Evolutionary conservation across 129 eudicot genomes (phyloP).

Genomic region (Saposhnikovia divaricata): DNA sequence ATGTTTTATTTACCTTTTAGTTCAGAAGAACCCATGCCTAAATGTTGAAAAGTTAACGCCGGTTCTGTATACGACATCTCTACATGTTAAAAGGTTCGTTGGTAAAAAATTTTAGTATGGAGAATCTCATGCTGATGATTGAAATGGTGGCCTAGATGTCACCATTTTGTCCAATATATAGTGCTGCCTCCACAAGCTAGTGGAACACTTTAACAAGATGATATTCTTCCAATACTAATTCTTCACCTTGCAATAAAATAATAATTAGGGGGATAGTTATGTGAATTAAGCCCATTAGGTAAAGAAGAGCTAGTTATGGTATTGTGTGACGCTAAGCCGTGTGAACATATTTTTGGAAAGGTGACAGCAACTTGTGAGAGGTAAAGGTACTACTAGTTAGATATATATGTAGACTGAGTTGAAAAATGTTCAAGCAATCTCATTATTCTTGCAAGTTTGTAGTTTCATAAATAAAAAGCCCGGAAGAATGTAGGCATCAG

Average conservation of each 20-base stretch:
- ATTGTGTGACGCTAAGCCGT: too few relatives aligned
- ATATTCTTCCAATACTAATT: neutral
- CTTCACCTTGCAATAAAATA: neutral
- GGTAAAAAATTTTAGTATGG: neutral
- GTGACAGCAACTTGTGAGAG: too few relatives aligned
- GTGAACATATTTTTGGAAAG: too few relatives aligned
- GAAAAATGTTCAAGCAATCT: too few relatives aligned
- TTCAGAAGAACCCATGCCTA: slow-evolving; percentile 18
- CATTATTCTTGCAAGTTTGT: too few relatives aligned
- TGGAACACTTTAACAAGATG: neutral
- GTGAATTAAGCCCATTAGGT: neutral
- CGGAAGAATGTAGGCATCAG: too few relatives aligned
- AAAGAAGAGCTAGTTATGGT: too few relatives aligned
- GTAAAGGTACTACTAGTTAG: too few relatives aligned
- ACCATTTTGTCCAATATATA: neutral
- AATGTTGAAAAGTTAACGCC: neutral
- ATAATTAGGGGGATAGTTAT: neutral
- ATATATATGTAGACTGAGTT: too few relatives aligned
- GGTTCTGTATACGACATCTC: too few relatives aligned
- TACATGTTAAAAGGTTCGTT: neutral
- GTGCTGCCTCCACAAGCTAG: neutral
- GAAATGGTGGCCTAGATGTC: neutral
- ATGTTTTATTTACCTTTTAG: slow-evolving; percentile 18
- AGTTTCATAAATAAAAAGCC: too few relatives aligned
- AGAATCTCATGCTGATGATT: neutral